A percentile compares a stretch with the other conserved stretches of the same genome.
Evolutionary conservation across 1,139 yeast species (phyloP).

Genomic region (Oligophagozyma castellii): DNA sequence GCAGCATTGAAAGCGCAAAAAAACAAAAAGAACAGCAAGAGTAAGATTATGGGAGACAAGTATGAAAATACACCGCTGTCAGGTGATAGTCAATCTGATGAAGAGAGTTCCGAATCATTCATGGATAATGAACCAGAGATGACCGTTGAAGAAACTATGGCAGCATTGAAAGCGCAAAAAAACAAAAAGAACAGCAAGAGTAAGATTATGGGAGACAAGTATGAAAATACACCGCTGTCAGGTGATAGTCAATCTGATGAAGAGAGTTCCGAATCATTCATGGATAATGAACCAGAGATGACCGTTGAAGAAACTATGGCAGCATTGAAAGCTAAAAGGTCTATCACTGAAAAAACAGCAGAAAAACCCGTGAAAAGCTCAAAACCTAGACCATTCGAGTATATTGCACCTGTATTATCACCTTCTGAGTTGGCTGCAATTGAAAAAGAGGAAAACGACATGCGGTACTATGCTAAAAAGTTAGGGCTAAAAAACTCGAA

Average conservation of each 20-base stretch:
- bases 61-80: conserved; percentile 4
- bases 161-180: conserved; percentile 25
- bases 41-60: background rate
- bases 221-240: conserved; percentile 4
- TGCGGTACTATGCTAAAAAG: conserved; percentile 71
- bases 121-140: conserved; percentile 3
- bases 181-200: background rate
- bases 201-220: conserved; percentile 1
- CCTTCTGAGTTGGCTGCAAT: conserved; percentile 34
- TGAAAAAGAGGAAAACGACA: conserved; percentile 61
- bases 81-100: conserved; percentile 1
- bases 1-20: conserved; percentile 33
- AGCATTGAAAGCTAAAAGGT: conserved; percentile 24
- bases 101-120: conserved; percentile 2
- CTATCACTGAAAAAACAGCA: background rate
- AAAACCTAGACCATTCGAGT: conserved; percentile 6
- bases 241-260: conserved; percentile 1
- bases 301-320: conserved; percentile 31
- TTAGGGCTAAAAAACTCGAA: conserved; percentile 53
- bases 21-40: conserved; percentile 10
- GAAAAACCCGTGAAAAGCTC: conserved; percentile 1
- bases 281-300: conserved; percentile 8
- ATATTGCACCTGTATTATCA: conserved; percentile 17
- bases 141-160: conserved; percentile 30
- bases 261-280: conserved; percentile 1